Evolutionary conservation across 2,329 filamentous ascomycete species (phyloP).

Genomic region (Aureobasidium sp.): DNA sequence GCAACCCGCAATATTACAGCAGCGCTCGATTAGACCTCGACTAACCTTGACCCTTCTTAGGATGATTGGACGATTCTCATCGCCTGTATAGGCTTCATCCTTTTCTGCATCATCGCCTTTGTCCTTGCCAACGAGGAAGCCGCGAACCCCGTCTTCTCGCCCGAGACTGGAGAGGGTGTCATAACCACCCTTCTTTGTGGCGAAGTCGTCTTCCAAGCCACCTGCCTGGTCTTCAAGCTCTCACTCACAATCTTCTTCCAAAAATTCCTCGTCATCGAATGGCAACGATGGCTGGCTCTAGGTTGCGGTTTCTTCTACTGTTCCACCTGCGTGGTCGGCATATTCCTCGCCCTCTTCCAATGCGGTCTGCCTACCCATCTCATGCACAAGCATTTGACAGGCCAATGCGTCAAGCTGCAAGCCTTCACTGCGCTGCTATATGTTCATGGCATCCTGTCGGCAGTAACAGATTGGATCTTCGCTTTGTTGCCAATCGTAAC

Average conservation of each 20-base stretch:
- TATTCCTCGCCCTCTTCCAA: neutral
- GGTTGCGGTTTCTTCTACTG: neutral
- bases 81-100: neutral
- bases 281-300: neutral
- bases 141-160: neutral
- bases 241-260: constrained; percentile 4
- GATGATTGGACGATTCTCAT: neutral
- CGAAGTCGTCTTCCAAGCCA: neutral
- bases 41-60: neutral
- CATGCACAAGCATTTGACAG: neutral
- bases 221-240: constrained; percentile 1
- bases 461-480: neutral
- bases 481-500: neutral
- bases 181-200: neutral
- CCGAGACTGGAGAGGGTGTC: neutral
- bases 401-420: neutral
- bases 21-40: neutral
- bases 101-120: neutral
- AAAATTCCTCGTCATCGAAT: neutral
- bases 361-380: neutral
- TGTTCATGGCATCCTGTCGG: neutral
- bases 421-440: neutral
- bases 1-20: neutral
- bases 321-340: neutral
- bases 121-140: neutral